Evolutionary conservation across 2,329 filamentous ascomycete genomes (phyloP).

Genomic region (Daldinia eschscholtzii): DNA sequence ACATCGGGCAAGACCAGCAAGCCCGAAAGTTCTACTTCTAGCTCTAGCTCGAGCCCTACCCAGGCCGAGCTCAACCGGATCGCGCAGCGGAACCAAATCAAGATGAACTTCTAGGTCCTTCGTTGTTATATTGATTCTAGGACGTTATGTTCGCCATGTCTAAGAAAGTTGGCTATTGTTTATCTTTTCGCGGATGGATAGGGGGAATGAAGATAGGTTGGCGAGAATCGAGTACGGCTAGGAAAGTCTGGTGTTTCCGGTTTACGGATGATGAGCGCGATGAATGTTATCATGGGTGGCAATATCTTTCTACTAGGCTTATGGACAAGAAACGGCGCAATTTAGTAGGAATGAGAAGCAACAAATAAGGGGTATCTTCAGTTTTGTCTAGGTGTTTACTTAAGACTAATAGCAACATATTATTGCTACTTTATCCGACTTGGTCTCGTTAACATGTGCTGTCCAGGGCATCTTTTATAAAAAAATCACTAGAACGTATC

Average conservation of each 20-base stretch:
- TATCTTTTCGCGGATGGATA: background rate
- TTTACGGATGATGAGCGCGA: background rate
- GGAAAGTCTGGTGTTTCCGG: conserved; percentile 14
- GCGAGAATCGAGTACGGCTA: background rate
- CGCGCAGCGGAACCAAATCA: conserved; percentile 37
- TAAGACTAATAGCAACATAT: conserved; percentile 23
- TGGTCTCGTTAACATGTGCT: background rate
- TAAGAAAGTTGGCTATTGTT: background rate
- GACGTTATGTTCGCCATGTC: background rate
- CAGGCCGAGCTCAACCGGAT: conserved; percentile 28
- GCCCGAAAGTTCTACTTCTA: conserved; percentile 11
- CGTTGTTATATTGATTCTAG: background rate
- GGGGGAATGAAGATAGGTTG: background rate
- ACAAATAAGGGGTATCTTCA: conserved; percentile 40
- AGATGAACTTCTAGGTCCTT: conserved; percentile 31
- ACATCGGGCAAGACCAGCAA: conserved; percentile 23
- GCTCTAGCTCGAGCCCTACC: conserved; percentile 4
- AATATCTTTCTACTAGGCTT: background rate
- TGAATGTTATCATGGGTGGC: conserved; percentile 2
- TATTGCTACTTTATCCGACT: conserved; percentile 14
- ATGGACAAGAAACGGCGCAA: background rate
- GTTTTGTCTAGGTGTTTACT: conserved; percentile 25
- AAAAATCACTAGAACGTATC: conserved; percentile 66
- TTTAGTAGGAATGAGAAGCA: background rate
- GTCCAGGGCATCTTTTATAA: background rate